Percentiles rank a stretch among this genome's conserved stretches.
These are phyloP conservation scores for Pseudogymnoascus sp. DNA, from an alignment of 2,329 filamentous ascomycete species.

Conservation along the genomic window DNA sequence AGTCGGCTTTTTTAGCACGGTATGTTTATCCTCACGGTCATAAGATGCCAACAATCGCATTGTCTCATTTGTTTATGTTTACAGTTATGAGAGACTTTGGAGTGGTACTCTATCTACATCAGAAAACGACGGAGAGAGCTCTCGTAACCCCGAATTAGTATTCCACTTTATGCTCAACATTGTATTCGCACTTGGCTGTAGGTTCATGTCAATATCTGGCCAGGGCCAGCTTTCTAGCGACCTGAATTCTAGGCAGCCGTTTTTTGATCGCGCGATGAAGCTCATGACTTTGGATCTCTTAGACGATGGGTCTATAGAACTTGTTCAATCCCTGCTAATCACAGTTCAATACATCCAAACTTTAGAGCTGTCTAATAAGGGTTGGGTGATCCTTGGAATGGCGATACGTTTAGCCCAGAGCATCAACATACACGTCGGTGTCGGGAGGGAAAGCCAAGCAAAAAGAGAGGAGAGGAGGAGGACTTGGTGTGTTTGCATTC, in stretches of 20 bases:
- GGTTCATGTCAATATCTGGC: conserved; percentile 14
- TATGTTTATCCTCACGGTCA: not conserved
- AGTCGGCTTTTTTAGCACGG: not conserved
- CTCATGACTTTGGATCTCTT: conserved; percentile 16
- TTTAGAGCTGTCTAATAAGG: conserved; percentile 20
- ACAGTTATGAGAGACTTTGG: not conserved
- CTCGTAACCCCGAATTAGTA: not conserved
- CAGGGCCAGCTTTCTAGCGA: not conserved
- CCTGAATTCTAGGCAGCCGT: conserved; percentile 6
- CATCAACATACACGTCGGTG: conserved; percentile 23
- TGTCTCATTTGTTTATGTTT: not conserved
- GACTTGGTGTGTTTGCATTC: conserved; percentile 16
- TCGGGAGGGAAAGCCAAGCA: conserved; percentile 13
- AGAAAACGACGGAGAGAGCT: not conserved
- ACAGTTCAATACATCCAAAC: conserved; percentile 25
- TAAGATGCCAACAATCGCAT: not conserved
- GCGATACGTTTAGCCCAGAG: conserved; percentile 26
- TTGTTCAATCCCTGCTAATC: conserved; percentile 25
- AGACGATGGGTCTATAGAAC: conserved; percentile 17
- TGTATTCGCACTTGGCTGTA: conserved; percentile 23
- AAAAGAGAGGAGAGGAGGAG: conserved; percentile 17
- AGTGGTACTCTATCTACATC: not conserved
- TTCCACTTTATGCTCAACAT: conserved; percentile 22
- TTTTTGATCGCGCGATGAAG: conserved; percentile 17
- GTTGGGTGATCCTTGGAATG: conserved; percentile 25